Evolutionary conservation across 208 protist genomes (phyloP).

Genomic region (Tritrichomonas foetus): DNA sequence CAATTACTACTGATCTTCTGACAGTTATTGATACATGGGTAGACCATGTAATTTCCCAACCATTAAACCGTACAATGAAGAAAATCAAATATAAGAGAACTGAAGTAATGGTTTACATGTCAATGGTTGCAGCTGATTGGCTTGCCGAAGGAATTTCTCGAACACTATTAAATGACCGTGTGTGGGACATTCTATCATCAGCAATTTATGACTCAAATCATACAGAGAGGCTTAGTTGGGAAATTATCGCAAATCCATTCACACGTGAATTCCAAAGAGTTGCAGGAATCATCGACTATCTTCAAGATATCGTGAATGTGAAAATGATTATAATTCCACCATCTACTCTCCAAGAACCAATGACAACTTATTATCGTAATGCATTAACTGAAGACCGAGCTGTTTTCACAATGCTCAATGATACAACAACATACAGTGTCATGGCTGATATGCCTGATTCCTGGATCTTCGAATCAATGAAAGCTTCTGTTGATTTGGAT

Average conservation of each 20-base stretch:
- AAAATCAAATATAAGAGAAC: neutral
- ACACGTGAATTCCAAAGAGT: neutral
- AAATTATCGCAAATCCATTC: neutral
- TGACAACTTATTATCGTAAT: neutral
- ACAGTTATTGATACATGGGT: neutral
- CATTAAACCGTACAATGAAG: too few relatives aligned
- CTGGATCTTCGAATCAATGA: neutral
- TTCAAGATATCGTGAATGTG: neutral
- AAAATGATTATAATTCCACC: neutral
- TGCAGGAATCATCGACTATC: neutral
- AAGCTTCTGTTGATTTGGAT: neutral
- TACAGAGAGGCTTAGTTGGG: neutral
- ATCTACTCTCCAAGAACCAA: neutral
- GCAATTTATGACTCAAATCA: neutral
- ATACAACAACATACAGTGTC: neutral
- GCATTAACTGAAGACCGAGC: neutral
- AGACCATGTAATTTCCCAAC: neutral
- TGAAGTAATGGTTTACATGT: neutral
- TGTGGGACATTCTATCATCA: neutral
- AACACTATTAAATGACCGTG: too few relatives aligned
- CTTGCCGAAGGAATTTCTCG: neutral
- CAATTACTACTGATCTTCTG: neutral
- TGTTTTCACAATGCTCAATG: neutral
- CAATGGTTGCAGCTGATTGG: neutral
- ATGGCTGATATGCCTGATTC: neutral